Evolutionary conservation across 2,329 filamentous ascomycete genomes (phyloP).

Genomic region (Diaporthe ilicicola): DNA sequence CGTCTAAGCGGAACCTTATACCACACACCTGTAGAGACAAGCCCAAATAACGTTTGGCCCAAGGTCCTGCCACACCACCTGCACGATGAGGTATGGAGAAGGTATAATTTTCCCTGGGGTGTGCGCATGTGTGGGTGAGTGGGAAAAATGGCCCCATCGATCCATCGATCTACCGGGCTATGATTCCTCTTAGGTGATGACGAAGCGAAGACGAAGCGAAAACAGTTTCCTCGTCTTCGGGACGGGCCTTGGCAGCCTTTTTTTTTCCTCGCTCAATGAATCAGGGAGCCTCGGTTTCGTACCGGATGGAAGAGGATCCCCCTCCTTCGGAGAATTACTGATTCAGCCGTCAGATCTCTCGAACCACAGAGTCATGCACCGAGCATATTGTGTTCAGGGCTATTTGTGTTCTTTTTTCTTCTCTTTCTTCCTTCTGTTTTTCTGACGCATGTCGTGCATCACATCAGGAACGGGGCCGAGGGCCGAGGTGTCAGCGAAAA

Average conservation of each 20-base stretch:
- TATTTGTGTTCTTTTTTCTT: too few relatives aligned
- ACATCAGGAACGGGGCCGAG: not conserved
- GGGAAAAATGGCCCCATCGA: not conserved
- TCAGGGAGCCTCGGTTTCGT: slow-evolving; percentile 4
- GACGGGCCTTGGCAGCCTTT: too few relatives aligned
- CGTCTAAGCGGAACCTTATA: slow-evolving; percentile 14
- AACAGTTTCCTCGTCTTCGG: too few relatives aligned
- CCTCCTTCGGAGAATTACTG: not conserved
- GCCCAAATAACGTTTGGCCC: slow-evolving; percentile 9
- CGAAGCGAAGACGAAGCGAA: too few relatives aligned
- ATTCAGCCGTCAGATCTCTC: not conserved
- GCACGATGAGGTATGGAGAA: slow-evolving; percentile 3
- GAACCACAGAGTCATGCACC: slow-evolving; percentile 1
- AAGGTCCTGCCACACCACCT: slow-evolving; percentile 1
- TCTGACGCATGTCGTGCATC: slow-evolving; percentile 10
- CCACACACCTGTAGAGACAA: too few relatives aligned
- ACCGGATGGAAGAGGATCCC: not conserved
- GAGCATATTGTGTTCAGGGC: not conserved
- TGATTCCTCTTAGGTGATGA: not conserved
- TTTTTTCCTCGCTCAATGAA: not conserved
- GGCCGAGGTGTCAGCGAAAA: slow-evolving; percentile 5
- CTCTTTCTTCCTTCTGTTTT: too few relatives aligned
- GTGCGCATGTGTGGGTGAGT: too few relatives aligned
- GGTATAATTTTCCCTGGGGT: not conserved
- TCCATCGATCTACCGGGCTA: not conserved